Conservation (phyloP, 2,329 filamentous ascomycete species). For the Colletotrichum viniferum region DNA sequence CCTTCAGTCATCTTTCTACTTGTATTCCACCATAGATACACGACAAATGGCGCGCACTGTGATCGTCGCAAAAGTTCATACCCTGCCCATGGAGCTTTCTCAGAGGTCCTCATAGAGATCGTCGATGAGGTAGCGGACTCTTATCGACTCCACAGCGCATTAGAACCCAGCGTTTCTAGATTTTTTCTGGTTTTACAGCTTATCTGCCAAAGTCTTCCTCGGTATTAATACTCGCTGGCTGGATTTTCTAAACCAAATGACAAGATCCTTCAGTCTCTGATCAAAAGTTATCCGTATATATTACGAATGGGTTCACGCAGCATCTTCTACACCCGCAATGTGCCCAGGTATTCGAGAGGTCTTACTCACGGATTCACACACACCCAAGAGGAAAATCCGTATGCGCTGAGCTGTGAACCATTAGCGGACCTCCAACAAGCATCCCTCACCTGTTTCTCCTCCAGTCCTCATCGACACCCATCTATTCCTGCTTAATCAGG, state of each 20-base stretch:
- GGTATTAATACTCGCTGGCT: neutral
- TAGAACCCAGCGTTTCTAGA: too few species aligned
- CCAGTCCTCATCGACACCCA: neutral
- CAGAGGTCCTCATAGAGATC: neutral
- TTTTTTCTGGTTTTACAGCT: too few species aligned
- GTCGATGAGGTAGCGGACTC: neutral
- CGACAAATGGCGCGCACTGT: accelerated
- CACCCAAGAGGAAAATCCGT: accelerated
- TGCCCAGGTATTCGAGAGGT: accelerated
- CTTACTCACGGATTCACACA: neutral
- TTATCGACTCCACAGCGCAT: too few species aligned
- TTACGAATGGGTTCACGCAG: neutral
- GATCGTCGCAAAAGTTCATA: accelerated
- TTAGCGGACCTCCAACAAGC: accelerated
- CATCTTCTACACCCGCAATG: neutral
- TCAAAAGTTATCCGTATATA: neutral
- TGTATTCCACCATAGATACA: accelerated
- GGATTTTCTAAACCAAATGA: accelerated
- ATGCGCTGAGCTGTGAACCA: accelerated
- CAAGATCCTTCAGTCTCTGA: accelerated
- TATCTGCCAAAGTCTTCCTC: neutral
- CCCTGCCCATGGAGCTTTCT: neutral
- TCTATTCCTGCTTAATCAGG: neutral
- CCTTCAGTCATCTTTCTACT: neutral
- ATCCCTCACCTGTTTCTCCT: neutral